These are phyloP conservation scores for Nakazawaea ishiwadae DNA, from an alignment of 805 yeast genomes.

Conservation along the genomic window DNA sequence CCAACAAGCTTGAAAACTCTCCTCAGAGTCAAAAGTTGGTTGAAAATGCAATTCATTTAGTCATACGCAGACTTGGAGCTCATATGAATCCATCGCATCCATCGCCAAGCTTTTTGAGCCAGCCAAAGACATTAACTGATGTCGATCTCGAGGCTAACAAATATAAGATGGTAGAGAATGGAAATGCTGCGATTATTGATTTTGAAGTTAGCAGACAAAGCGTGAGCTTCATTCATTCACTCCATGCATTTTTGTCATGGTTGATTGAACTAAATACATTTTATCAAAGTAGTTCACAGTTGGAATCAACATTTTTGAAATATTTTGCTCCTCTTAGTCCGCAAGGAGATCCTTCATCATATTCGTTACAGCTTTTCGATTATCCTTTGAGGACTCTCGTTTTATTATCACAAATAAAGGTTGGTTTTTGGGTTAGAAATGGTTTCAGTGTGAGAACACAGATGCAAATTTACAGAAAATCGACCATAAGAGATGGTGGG, in stretches of 20 bases:
- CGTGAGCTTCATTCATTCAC: conserved; percentile 74
- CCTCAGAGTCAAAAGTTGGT: conserved; percentile 14
- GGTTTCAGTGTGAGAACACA: conserved; percentile 81
- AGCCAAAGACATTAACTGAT: conserved; percentile 19
- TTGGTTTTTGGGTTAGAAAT: conserved; percentile 93
- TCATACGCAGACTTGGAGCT: conserved; percentile 25
- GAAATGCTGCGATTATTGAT: conserved; percentile 24
- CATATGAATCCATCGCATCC: conserved; percentile 28
- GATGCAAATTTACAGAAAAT: conserved; percentile 68
- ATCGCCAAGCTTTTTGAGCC: conserved; percentile 22
- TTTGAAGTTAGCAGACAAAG: conserved; percentile 40
- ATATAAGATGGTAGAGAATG: conserved; percentile 15
- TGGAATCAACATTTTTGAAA: conserved; percentile 14
- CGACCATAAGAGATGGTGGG: conserved; percentile 80
- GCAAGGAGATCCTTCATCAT: conserved; percentile 10
- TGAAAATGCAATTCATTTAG: conserved; percentile 27
- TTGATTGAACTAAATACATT: conserved; percentile 50
- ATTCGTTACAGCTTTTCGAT: conserved; percentile 44
- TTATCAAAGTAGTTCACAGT: conserved; percentile 18
- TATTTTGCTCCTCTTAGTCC: conserved; percentile 11
- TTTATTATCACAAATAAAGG: conserved; percentile 74
- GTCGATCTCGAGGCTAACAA: conserved; percentile 4
- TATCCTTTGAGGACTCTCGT: conserved; percentile 77
- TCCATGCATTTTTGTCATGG: conserved; percentile 72
- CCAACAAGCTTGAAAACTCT: conserved; percentile 21